These are phyloP conservation scores for Chrysanthemum makinoi DNA, from an alignment of 129 eudicot genomes.

Conservation along the genomic window DNA sequence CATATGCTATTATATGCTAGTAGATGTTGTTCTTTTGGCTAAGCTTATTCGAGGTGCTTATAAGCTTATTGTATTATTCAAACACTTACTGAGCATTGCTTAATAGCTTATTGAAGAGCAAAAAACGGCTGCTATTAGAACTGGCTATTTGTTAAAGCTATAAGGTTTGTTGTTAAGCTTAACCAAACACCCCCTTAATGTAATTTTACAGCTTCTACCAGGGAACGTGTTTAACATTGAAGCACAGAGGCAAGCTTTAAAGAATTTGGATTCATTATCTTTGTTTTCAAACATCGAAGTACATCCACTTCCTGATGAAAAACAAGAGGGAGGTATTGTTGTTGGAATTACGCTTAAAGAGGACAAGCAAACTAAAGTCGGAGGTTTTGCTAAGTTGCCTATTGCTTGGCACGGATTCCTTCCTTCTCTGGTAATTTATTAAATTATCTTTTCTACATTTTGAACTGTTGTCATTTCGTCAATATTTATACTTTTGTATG, in stretches of 20 bases:
- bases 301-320: conserved; percentile 85
- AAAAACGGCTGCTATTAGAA: background rate
- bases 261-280: conserved; percentile 72
- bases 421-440: conserved; percentile 62
- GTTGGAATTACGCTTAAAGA: conserved; percentile 91
- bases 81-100: too few species aligned
- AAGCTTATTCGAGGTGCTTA: too few species aligned
- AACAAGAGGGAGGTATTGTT: conserved; percentile 83
- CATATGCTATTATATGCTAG: too few species aligned
- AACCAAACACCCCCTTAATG: too few species aligned
- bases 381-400: conserved; percentile 41
- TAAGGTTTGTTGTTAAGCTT: background rate
- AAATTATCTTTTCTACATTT: background rate
- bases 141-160: background rate
- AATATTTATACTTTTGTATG: conserved; percentile 11
- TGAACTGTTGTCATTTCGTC: background rate
- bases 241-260: conserved; percentile 83
- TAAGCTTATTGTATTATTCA: too few species aligned
- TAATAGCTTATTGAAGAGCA: too few species aligned
- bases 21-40: too few species aligned
- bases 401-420: conserved; percentile 78
- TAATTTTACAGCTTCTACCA: conserved; percentile 57
- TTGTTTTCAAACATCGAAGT: conserved; percentile 92
- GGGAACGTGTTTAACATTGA: conserved; percentile 89
- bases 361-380: conserved; percentile 74